Conservation (phyloP, 176 grass and related monocot species). For the Ensete ventricosum region DNA sequence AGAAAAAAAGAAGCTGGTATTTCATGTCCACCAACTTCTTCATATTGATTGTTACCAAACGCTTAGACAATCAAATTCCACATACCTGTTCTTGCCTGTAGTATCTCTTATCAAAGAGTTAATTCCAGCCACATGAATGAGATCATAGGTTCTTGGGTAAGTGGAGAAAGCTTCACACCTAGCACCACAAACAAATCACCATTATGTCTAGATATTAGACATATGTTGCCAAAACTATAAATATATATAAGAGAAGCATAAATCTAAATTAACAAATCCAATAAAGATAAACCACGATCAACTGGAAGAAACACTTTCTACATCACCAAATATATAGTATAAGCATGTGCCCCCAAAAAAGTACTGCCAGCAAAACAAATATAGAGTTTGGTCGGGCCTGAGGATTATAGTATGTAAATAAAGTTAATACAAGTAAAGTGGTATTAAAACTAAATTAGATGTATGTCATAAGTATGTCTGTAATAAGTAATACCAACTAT, state of each 20-base stretch:
- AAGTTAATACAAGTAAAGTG: not conserved
- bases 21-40: not conserved
- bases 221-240: too few relatives aligned
- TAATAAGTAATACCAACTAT: not conserved
- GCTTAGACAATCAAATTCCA: not conserved
- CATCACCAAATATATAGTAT: too few relatives aligned
- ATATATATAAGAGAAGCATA: not conserved
- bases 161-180: conserved; percentile 99
- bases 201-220: not conserved
- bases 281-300: not conserved
- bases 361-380: too few relatives aligned
- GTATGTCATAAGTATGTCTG: not conserved
- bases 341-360: too few relatives aligned
- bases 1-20: not conserved
- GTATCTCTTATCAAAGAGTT: conserved; percentile 42
- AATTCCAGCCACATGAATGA: conserved; percentile 81
- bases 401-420: not conserved
- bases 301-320: too few relatives aligned
- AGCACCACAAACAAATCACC: conserved; percentile 18
- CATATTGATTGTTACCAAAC: not conserved
- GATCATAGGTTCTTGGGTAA: conserved; percentile 92
- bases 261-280: not conserved
- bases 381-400: too few relatives aligned
- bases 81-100: conserved; percentile 10
- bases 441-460: not conserved